Conservation (phyloP, 768 basidiomycete genomes). For the Leccinum subgranulosum region DNA sequence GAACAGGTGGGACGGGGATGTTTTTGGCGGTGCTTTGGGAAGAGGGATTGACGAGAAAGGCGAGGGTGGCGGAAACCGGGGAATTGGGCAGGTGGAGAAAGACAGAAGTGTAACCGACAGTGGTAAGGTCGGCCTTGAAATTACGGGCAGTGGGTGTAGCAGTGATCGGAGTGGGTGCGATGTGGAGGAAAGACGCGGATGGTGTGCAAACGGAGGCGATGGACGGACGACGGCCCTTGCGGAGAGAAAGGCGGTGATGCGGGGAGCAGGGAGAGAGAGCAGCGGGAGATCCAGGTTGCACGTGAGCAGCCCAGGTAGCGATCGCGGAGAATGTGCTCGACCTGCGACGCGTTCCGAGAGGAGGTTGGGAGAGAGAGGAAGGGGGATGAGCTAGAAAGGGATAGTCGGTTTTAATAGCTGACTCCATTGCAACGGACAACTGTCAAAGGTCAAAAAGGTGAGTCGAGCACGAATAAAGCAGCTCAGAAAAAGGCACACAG, state of each 20-base stretch:
- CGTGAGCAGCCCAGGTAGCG: constrained; percentile 57
- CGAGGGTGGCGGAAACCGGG: constrained; percentile 30
- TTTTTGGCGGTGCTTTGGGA: constrained; percentile 5
- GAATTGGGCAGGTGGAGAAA: constrained; percentile 59
- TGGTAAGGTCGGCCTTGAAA: constrained; percentile 51
- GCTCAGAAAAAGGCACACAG: constrained; percentile 1
- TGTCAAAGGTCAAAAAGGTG: background rate
- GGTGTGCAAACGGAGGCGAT: constrained; percentile 37
- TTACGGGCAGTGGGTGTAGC: constrained; percentile 45
- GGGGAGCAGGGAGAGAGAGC: constrained; percentile 41
- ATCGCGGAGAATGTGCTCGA: constrained; percentile 51
- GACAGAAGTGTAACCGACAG: constrained; percentile 63
- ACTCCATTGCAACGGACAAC: constrained; percentile 13
- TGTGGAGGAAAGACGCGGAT: constrained; percentile 48
- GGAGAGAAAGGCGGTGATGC: constrained; percentile 33
- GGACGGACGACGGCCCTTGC: constrained; percentile 31
- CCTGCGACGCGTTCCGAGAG: constrained; percentile 22
- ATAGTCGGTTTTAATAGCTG: constrained; percentile 26
- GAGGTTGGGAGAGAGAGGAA: constrained; percentile 31
- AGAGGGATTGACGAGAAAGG: constrained; percentile 9
- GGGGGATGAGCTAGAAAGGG: constrained; percentile 44
- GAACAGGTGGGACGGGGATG: constrained; percentile 16
- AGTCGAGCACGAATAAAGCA: no score
- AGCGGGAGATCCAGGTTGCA: constrained; percentile 67
- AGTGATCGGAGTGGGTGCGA: constrained; percentile 40